Percentiles rank a stretch among this genome's conserved stretches.
Conservation (phyloP, 176 grass and related monocot genomes). For the Rhynchospora tenuis region DNA sequence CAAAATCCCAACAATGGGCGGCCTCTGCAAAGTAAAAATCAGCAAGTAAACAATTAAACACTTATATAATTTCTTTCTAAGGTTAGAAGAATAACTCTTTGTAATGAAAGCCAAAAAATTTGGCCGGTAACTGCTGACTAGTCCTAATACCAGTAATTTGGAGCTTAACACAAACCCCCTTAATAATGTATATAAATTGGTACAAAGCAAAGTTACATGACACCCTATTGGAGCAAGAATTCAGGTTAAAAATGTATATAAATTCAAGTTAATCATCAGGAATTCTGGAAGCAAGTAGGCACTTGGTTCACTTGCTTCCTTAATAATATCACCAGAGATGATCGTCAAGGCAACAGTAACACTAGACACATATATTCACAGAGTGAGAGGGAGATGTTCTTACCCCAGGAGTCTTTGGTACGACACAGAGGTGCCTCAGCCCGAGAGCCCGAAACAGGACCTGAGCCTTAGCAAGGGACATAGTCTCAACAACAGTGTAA, state of each 20-base stretch:
- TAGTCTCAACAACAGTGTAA: conserved; percentile 83
- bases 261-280: neutral
- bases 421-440: conserved; percentile 67
- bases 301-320: neutral
- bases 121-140: neutral
- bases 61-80: neutral
- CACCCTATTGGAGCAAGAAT: neutral
- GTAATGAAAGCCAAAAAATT: neutral
- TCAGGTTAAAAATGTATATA: neutral
- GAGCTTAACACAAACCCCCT: neutral
- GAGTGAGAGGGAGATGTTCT: conserved; percentile 24
- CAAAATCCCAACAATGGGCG: conserved; percentile 82
- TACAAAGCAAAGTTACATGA: neutral
- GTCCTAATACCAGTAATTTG: neutral
- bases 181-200: no score
- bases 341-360: neutral
- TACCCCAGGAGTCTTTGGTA: conserved; percentile 88
- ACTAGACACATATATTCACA: neutral
- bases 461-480: conserved; percentile 87
- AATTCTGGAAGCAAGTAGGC: neutral
- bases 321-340: neutral
- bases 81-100: neutral
- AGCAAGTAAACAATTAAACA: neutral
- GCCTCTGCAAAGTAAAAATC: conserved; percentile 56
- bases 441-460: conserved; percentile 76